A percentile compares a stretch with the other conserved stretches of the same genome.
These are phyloP conservation scores for Solanum hybrid DNA, from an alignment of 305 asterid genomes.

Conservation along the genomic window DNA sequence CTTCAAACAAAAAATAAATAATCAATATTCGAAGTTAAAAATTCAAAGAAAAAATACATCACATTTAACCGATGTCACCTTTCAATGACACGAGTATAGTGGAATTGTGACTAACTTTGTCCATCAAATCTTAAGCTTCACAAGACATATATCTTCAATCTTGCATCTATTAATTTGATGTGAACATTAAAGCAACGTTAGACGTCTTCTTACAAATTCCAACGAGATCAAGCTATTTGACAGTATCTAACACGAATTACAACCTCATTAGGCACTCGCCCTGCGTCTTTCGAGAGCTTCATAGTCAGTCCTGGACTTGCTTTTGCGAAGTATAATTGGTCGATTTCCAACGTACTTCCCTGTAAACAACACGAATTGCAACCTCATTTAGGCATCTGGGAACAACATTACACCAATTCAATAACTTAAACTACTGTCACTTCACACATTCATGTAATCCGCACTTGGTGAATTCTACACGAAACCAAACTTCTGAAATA, in stretches of 20 bases:
- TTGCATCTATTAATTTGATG: neutral
- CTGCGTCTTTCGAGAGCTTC: neutral
- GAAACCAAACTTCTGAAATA: neutral
- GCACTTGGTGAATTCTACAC: neutral
- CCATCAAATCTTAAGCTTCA: neutral
- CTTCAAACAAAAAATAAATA: neutral
- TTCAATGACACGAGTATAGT: accelerated
- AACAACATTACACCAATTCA: neutral
- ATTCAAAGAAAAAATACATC: neutral
- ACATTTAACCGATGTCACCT: neutral
- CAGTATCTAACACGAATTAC: accelerated
- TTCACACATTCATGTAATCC: neutral
- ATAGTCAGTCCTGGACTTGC: neutral
- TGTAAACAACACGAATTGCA: conserved; percentile 13
- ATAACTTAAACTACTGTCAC: neutral
- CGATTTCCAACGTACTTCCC: conserved; percentile 59
- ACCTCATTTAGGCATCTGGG: neutral
- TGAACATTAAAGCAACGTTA: neutral
- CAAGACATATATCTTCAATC: accelerated
- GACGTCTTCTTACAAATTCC: neutral
- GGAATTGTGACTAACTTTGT: neutral
- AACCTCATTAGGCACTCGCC: too few species aligned
- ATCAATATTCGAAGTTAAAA: neutral
- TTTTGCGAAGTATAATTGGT: neutral
- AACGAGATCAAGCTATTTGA: neutral